Base-by-base conservation (phyloP, 2,329 filamentous ascomycete genomes). In the Phaeophleospora eucalypticola region DNA sequence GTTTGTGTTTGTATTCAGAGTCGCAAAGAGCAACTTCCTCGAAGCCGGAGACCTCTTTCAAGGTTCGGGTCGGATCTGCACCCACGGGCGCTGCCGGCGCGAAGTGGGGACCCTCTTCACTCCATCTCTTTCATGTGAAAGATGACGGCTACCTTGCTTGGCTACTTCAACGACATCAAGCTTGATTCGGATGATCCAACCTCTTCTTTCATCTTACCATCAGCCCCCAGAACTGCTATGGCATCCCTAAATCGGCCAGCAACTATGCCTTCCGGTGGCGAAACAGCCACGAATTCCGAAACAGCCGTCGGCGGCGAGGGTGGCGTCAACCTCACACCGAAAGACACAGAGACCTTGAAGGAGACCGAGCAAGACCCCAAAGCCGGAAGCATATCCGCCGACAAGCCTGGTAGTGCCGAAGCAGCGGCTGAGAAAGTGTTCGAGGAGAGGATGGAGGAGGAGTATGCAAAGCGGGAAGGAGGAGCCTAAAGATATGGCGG, bases 381-480 rank as follows among this genome's bases (percentile, higher is more conserved):
- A 35, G 58, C 55, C 19, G 53, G 52, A 21, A 58, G 61, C 16
- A 47, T 49, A 19, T 56, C 54, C 3, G 57, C 53, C 18, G 61
- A 61, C 33, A 60, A 67, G 40, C 58, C 56, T 2, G 58, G 55
- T 27, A 59, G 55, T 17, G 61, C 66, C 1, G 64, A 67, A 38
- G 58, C 51, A 7, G 59, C 61, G 17, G 61, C 59, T 2, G 67
- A 68, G 47, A 65, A 60, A 53, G 36, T 65, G 44, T 71, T 69
- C 51, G 65, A 66, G 48, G 65, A 71, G 56, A 60, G 58, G 17
- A 71, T 72, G 52, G 67, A 71, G 55, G 68, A 69, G 1, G 69
- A 71, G 51, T 72, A 71, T 57, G 69, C 68, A 2, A 71, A 71
- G 64, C 58, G 68, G 20, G 68, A 71, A 54, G 68, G 69, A 8